Base-by-base conservation (phyloP, 129 eudicot species). In the Pittosporum tobira region DNA sequence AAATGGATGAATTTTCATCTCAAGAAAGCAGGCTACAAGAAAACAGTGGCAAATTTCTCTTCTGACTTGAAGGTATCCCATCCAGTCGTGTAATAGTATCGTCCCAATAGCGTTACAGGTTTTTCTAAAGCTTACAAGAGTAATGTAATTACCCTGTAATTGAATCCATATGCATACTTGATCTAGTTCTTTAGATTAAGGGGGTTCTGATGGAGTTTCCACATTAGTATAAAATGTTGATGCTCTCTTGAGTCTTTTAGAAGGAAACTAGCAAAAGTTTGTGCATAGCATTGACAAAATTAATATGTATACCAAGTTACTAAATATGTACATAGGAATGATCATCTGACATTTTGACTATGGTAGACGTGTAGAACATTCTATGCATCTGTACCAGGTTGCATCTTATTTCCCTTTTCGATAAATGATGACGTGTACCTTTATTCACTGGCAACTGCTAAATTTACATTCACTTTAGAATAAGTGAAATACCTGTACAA, bases 1-100 rank as follows among this genome's bases (percentile, higher is more conserved):
- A 88, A 84, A 48, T 88, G 96, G 96, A 88, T 88, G 96, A 88
- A 88, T 51, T 88, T 84, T 37, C 96, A 88, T 74, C 96, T 88
- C 62, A 88, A 88, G 72, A 84, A 84, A 70, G 96, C 87, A 10
- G 96, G 96, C 42, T 88, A 84, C 83, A 76, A 74, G 62, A 88
- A 88, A 84, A 67, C 82, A 5, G 88, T 88, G 29, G 51, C 96
- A 16, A 88, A 88, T 60, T 88, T 88, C 75, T 78, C 96, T 5
- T 84, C 96, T 14, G 96, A 88, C 58, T 57, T 88, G 44, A 88
- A 88, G 96, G 96, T 88, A 81, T 59, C 6, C 51, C 30, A 59
- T 34, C 11, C 31, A 61, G 45, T 48, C 49, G 4, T 19, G 51
- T 27, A 18, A 37, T 46, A 56, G 19, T 29, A 48, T 56, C 45